These are phyloP conservation scores for Septoria petroselini DNA, from an alignment of 2,329 filamentous ascomycete species.

Conservation along the genomic window DNA sequence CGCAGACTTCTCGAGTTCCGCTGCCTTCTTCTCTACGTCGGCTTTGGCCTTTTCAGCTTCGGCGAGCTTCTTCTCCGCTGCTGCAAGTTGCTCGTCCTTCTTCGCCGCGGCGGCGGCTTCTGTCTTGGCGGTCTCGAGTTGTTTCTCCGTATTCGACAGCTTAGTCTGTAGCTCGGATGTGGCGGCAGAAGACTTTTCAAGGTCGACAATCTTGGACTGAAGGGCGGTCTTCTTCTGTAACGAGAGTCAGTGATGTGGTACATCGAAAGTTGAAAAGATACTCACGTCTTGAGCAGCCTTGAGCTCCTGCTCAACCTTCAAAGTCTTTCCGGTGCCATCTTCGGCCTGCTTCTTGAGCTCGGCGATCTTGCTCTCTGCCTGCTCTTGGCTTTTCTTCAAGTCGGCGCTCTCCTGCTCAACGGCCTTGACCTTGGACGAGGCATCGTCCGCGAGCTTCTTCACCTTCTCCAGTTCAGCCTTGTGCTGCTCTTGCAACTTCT, in stretches of 20 bases:
- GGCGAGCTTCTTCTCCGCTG: slow-evolving; percentile 9
- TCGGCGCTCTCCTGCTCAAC: slow-evolving; percentile 21
- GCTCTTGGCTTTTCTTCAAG: slow-evolving; percentile 21
- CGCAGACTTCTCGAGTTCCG: slow-evolving; percentile 7
- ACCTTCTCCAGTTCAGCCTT: slow-evolving; percentile 20
- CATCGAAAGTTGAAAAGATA: background rate
- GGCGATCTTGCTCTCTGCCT: slow-evolving; percentile 18
- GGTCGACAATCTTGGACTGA: slow-evolving; percentile 17
- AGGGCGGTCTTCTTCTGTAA: slow-evolving; percentile 18
- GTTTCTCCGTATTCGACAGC: slow-evolving; percentile 9
- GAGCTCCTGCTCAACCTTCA: slow-evolving; percentile 19
- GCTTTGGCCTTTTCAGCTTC: background rate
- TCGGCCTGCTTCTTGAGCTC: slow-evolving; percentile 22
- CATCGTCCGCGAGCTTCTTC: slow-evolving; percentile 21
- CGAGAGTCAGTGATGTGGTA: slow-evolving; percentile 7
- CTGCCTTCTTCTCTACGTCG: slow-evolving; percentile 5
- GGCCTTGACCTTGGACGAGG: slow-evolving; percentile 20
- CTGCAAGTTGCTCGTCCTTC: slow-evolving; percentile 10
- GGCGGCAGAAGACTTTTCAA: slow-evolving; percentile 12
- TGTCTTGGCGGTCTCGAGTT: slow-evolving; percentile 15
- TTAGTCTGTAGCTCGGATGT: slow-evolving; percentile 14
- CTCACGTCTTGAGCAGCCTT: slow-evolving; percentile 21
- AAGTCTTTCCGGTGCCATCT: slow-evolving; percentile 15
- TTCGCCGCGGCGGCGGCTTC: slow-evolving; percentile 9
- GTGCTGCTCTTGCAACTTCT: slow-evolving; percentile 24